Evolutionary conservation across 495 filamentous ascomycete species (phyloP).

Genomic region (Aspergillus affinis): DNA sequence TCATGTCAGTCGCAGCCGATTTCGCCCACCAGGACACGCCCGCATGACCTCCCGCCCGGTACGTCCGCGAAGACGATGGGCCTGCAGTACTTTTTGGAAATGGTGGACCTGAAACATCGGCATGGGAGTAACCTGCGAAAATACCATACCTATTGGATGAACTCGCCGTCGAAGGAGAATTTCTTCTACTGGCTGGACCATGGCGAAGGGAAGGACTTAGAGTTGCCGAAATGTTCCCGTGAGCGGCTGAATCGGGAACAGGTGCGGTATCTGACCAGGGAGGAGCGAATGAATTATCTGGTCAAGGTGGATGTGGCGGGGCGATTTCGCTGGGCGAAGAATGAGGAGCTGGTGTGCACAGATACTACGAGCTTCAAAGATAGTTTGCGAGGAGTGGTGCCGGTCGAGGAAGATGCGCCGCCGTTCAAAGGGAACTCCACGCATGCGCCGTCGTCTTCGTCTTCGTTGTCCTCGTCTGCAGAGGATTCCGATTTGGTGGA

Average conservation of each 20-base stretch:
- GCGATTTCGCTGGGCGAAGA: slow-evolving; percentile 76
- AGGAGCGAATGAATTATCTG: slow-evolving; percentile 71
- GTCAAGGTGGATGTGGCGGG: slow-evolving; percentile 68
- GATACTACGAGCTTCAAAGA: slow-evolving; percentile 69
- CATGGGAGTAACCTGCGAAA: slow-evolving; percentile 81
- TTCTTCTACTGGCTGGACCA: slow-evolving; percentile 97
- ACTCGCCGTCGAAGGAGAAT: slow-evolving; percentile 71
- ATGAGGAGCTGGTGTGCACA: slow-evolving; percentile 73
- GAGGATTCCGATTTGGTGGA: background rate
- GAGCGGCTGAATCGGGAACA: slow-evolving; percentile 66
- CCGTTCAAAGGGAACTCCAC: slow-evolving; percentile 33
- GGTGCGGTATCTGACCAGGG: slow-evolving; percentile 70
- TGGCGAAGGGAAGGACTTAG: slow-evolving; percentile 64
- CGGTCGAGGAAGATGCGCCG: slow-evolving; percentile 58
- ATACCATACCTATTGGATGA: slow-evolving; percentile 85
- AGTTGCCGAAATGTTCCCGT: slow-evolving; percentile 59
- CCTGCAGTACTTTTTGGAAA: slow-evolving; percentile 86
- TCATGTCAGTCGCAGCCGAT: slow-evolving; percentile 37
- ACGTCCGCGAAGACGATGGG: slow-evolving; percentile 77
- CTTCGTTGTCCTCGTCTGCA: slow-evolving; percentile 12
- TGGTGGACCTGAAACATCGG: slow-evolving; percentile 87
- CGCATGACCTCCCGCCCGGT: slow-evolving; percentile 16
- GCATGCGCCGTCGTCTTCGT: slow-evolving; percentile 14
- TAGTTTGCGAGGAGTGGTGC: slow-evolving; percentile 75
- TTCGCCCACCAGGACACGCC: slow-evolving; percentile 44